Base-by-base conservation (phyloP, 345 rosid genomes). In the Ceriops decandra region DNA sequence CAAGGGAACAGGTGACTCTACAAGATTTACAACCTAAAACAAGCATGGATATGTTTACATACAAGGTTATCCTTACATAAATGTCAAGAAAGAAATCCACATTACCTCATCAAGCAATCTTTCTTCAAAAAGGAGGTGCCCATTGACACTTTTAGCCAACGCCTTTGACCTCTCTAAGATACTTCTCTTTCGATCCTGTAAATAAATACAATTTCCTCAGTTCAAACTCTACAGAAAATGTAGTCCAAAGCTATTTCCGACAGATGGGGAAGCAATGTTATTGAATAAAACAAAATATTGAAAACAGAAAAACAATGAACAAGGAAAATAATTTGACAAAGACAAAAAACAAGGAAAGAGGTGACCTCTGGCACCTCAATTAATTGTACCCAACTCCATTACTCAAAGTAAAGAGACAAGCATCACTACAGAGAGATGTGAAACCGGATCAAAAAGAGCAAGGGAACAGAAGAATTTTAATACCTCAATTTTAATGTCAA, bases 1-100 rank as follows among this genome's bases (percentile, higher is more conserved):
- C 62, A 93, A 62, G 8, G 97, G 91, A 77, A 88, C 82, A 53
- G 97, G 98, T 62, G 93, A 95, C 81, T 93, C 98, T 33, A 93
- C 91, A 73, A 93, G 98, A 88, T 93, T 91, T 70, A 85, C 88
- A 78, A 91, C 98, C 98, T 93, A 77, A 72, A 66, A 73, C 47
- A 74, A 67, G 70, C 46, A 35, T 4, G 21, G 67, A 66, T 0
- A 65, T 53, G 33, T 60, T 62, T 27, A 71, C 47, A 27, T 46
- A 59, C 42, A 67, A 24, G 15, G 15, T 59, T 36, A 42, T 54
- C 38, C 57, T 33, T 61, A 21, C 47, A 21, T 27, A 69, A 27
- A 74, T 66, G 58, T 75, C 70, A 78, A 54, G 28, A 77, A 61
- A 69, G 47, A 51, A 63, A 54, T 22, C 60, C 38, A 35, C 31